Conservation (phyloP, 129 eudicot genomes). For the Chrysanthemum seticuspe region DNA sequence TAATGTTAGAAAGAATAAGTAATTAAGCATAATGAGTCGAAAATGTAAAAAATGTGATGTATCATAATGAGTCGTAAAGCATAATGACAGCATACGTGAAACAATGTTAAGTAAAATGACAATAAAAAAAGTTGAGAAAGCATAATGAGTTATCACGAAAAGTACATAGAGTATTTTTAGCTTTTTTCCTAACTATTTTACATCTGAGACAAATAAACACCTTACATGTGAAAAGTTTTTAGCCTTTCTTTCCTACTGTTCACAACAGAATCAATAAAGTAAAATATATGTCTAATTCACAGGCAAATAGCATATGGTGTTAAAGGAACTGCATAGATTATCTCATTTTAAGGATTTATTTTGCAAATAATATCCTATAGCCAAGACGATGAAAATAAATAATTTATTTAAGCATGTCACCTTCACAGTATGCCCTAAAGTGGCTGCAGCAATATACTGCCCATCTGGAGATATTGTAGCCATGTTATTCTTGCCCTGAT, state of each 20-base stretch:
- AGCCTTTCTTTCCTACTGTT: not conserved
- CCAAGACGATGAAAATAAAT: not conserved
- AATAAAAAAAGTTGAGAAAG: too few species aligned
- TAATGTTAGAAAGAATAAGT: too few species aligned
- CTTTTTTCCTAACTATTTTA: too few species aligned
- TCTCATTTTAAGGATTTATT: slow-evolving; percentile 6
- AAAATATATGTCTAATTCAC: not conserved
- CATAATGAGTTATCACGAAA: too few species aligned
- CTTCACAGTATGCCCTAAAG: slow-evolving; percentile 83
- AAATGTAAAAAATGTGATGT: too few species aligned
- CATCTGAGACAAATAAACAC: not conserved
- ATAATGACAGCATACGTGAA: too few species aligned
- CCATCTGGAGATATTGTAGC: slow-evolving; percentile 90
- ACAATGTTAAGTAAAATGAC: too few species aligned
- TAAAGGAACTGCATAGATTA: slow-evolving; percentile 9
- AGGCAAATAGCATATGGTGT: not conserved
- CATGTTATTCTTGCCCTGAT: slow-evolving; percentile 88
- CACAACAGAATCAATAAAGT: too few species aligned
- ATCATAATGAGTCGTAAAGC: too few species aligned
- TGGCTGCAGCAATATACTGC: slow-evolving; percentile 85
- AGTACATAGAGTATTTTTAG: too few species aligned
- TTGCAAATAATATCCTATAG: slow-evolving; percentile 3
- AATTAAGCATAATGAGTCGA: too few species aligned
- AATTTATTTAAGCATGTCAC: slow-evolving; percentile 29
- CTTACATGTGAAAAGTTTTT: not conserved